These are phyloP conservation scores for Papiliotrema fonsecae DNA, from an alignment of 1,284 basidiomycete genomes.

Conservation along the genomic window DNA sequence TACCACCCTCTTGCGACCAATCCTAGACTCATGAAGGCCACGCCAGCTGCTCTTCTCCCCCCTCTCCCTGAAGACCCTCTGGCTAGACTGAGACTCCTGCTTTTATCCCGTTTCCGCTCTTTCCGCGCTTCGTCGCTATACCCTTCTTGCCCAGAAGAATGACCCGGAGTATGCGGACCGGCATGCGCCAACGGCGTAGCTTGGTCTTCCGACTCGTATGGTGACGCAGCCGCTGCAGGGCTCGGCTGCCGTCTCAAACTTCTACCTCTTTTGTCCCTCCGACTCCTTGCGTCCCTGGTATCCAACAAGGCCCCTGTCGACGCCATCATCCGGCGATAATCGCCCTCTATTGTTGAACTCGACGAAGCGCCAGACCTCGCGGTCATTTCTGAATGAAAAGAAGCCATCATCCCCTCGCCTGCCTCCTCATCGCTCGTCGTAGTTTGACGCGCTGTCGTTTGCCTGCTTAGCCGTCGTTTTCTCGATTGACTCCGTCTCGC, in stretches of 20 bases:
- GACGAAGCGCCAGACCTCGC: conserved; percentile 5
- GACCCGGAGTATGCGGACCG: background rate
- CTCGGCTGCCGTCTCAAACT: background rate
- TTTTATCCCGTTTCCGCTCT: conserved; percentile 22
- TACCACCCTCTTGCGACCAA: conserved; percentile 22
- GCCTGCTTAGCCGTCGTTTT: conserved; percentile 10
- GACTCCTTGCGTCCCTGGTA: background rate
- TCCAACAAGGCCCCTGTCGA: background rate
- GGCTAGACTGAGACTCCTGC: conserved; percentile 32
- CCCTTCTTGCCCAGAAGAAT: too few relatives aligned
- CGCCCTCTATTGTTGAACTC: conserved; percentile 1
- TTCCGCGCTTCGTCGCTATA: too few relatives aligned
- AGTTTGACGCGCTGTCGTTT: conserved; percentile 6
- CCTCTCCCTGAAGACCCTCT: conserved; percentile 21
- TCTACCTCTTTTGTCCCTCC: conserved; percentile 1
- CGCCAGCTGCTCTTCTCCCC: conserved; percentile 38
- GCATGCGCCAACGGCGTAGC: background rate
- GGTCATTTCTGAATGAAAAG: conserved; percentile 37
- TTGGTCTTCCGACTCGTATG: background rate
- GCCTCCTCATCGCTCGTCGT: conserved; percentile 4
- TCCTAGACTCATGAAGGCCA: conserved; percentile 47
- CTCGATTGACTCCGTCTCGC: conserved; percentile 11
- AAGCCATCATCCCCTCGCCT: conserved; percentile 24
- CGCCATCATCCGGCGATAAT: background rate
- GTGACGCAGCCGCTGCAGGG: background rate